Percentiles rank a stretch among this genome's conserved stretches.
These are phyloP conservation scores for Fusarium protoensiforme DNA, from an alignment of 2,329 filamentous ascomycete species.

Conservation along the genomic window DNA sequence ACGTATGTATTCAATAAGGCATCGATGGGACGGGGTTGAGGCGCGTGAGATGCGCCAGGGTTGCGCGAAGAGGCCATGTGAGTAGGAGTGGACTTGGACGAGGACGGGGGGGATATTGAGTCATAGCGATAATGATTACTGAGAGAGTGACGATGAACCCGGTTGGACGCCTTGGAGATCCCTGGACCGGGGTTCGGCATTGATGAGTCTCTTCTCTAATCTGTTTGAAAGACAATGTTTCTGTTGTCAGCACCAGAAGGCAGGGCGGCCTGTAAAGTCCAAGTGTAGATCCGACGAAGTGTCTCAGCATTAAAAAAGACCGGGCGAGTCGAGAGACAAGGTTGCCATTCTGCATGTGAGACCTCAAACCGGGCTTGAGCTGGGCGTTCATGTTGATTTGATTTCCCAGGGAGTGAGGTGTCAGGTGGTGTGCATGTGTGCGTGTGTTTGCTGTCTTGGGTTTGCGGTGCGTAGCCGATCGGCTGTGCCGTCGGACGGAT, in stretches of 20 bases:
- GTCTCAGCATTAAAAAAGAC: constrained; percentile 3
- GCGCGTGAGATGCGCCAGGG: neutral
- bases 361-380: constrained; percentile 1
- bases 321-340: neutral
- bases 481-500: constrained; percentile 15
- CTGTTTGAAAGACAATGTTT: constrained; percentile 5
- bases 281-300: neutral
- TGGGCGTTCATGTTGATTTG: neutral
- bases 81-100: neutral
- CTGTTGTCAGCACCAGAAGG: neutral
- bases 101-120: neutral
- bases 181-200: neutral
- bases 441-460: constrained; percentile 22
- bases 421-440: constrained; percentile 5
- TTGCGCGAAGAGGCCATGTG: neutral
- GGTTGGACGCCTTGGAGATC: neutral
- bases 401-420: neutral
- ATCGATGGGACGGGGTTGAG: neutral
- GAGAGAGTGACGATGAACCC: neutral
- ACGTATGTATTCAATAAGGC: neutral
- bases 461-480: constrained; percentile 23
- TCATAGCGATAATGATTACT: neutral
- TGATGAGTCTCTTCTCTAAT: neutral
- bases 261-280: constrained; percentile 8
- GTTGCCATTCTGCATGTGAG: neutral